A percentile compares a stretch with the other conserved stretches of the same genome.
Evolutionary conservation across 1,284 basidiomycete genomes (phyloP).

Genomic region (Pseudozyma thailandica): DNA sequence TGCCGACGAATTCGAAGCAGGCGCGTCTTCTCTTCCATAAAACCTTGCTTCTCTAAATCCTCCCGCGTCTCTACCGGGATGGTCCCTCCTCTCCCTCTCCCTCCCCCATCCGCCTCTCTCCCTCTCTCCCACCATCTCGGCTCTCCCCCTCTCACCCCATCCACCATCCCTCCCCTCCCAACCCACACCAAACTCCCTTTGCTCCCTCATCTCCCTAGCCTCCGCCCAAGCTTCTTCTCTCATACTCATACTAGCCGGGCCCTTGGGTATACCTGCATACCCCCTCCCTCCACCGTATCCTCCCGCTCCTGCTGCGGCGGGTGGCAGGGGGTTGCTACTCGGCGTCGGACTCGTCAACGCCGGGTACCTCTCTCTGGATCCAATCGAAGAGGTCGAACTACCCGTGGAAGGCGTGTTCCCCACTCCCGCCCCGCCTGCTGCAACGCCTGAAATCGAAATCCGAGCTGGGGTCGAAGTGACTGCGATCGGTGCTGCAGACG

Average conservation of each 20-base stretch:
- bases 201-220: slow-evolving; percentile 24
- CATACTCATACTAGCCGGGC: slow-evolving; percentile 57
- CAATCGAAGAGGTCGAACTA: slow-evolving; percentile 14
- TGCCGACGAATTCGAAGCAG: too few species aligned
- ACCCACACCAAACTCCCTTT: slow-evolving; percentile 4
- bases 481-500: neutral
- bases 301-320: neutral
- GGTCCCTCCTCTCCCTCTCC: neutral
- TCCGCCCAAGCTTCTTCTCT: slow-evolving; percentile 39
- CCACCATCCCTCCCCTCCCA: slow-evolving; percentile 14
- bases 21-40: too few species aligned
- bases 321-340: slow-evolving; percentile 9
- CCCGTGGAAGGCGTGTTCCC: slow-evolving; percentile 30
- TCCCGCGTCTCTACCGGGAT: neutral
- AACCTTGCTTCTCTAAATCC: neutral
- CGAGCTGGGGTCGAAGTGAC: slow-evolving; percentile 26
- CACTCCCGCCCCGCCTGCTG: slow-evolving; percentile 13
- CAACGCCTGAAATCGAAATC: slow-evolving; percentile 10
- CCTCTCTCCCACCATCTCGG: neutral
- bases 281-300: slow-evolving; percentile 25
- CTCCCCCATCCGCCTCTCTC: slow-evolving; percentile 22
- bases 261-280: slow-evolving; percentile 53
- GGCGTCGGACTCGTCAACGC: slow-evolving; percentile 28
- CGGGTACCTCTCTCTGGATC: slow-evolving; percentile 11
- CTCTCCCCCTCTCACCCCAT: slow-evolving; percentile 25